Conservation (phyloP, 257 asterid species). For the Leonotis leonurus region DNA sequence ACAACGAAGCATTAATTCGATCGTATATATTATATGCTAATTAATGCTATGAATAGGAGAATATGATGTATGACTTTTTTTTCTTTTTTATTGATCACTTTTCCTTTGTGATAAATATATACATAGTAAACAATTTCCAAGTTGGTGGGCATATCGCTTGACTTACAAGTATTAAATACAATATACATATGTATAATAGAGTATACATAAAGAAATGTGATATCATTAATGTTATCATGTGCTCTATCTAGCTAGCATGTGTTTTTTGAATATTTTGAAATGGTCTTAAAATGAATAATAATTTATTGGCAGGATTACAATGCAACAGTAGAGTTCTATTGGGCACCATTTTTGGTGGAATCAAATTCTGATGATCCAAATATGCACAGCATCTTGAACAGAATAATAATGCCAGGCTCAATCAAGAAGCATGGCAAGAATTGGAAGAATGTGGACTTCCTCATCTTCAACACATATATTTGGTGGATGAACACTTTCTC, state of each 20-base stretch:
- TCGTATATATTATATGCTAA: too few relatives aligned
- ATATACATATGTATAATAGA: background rate
- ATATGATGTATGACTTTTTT: too few relatives aligned
- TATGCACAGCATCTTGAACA: slow-evolving; percentile 58
- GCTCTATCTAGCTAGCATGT: too few relatives aligned
- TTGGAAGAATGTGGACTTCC: slow-evolving; percentile 68
- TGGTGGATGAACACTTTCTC: slow-evolving; percentile 85
- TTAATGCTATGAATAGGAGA: background rate
- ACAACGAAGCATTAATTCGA: background rate
- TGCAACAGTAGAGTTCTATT: slow-evolving; percentile 72
- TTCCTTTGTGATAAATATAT: too few relatives aligned
- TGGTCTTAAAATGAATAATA: too few relatives aligned
- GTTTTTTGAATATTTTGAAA: too few relatives aligned
- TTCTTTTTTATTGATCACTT: background rate
- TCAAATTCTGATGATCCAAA: slow-evolving; percentile 57
- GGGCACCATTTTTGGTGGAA: slow-evolving; percentile 83
- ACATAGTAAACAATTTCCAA: too few relatives aligned
- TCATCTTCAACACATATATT: slow-evolving; percentile 66
- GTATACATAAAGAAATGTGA: background rate
- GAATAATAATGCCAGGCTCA: slow-evolving; percentile 70
- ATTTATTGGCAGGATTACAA: slow-evolving; percentile 48
- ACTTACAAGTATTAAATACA: background rate
- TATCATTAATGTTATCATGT: too few relatives aligned
- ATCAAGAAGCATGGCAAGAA: slow-evolving; percentile 63
- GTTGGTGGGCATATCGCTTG: slow-evolving; percentile 9